A percentile compares a stretch with the other conserved stretches of the same genome.
Evolutionary conservation across 768 basidiomycete genomes (phyloP).

Genomic region (Pleurotus cornucopiae): DNA sequence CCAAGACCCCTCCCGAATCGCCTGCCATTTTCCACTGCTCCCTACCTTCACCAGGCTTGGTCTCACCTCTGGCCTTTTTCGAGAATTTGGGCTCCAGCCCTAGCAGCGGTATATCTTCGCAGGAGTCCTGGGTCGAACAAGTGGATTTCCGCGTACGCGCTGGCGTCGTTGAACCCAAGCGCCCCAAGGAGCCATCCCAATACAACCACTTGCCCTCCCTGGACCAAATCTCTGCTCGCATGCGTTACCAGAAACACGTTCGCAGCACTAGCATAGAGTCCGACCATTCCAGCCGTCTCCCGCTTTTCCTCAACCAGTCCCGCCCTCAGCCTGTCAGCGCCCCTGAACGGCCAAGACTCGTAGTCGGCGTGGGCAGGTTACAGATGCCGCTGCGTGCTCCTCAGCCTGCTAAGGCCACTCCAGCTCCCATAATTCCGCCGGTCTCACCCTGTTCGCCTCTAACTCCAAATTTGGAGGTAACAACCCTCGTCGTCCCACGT

Average conservation of each 20-base stretch:
- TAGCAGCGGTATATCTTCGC: constrained; percentile 18
- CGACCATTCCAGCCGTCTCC: constrained; percentile 22
- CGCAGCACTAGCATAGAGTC: constrained; percentile 6
- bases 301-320: constrained; percentile 23
- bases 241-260: constrained; percentile 37
- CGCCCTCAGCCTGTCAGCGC: constrained; percentile 16
- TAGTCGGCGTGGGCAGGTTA: constrained; percentile 36
- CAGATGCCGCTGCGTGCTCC: constrained; percentile 34
- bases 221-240: constrained; percentile 69
- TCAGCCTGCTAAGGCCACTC: constrained; percentile 21
- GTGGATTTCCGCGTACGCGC: constrained; percentile 52
- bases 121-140: constrained; percentile 59
- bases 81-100: constrained; percentile 40
- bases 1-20: constrained; percentile 67
- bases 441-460: constrained; percentile 33
- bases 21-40: constrained; percentile 66
- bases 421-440: constrained; percentile 23
- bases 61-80: constrained; percentile 58
- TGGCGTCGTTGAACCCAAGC: constrained; percentile 17
- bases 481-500: constrained; percentile 45
- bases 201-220: constrained; percentile 54
- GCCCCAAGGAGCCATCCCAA: constrained; percentile 10
- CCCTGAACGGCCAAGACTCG: constrained; percentile 19
- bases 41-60: constrained; percentile 64
- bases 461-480: constrained; percentile 41